phyloP scores from a whole-genome alignment of 306 rosid genomes.

The Gleditsia sinensis region DNA sequence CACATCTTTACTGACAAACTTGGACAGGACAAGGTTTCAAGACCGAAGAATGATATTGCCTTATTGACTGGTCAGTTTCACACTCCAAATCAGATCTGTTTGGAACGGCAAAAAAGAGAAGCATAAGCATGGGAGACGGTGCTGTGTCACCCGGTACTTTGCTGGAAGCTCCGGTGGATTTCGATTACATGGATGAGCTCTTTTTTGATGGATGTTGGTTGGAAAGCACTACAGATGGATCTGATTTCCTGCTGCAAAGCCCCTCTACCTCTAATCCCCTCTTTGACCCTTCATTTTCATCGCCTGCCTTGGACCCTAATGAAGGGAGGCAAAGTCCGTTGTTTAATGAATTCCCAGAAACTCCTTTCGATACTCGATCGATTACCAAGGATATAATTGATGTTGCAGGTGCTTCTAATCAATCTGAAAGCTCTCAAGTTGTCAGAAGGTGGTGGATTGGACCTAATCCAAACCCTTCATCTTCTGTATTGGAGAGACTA shows the following conservation, averaged over 20 bases:
- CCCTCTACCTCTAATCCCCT: conserved; percentile 54
- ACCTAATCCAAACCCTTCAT: conserved; percentile 52
- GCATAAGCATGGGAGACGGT: conserved; percentile 64
- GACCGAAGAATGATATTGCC: not conserved
- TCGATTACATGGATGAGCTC: conserved; percentile 82
- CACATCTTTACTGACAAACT: not conserved
- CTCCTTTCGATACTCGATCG: conserved; percentile 13
- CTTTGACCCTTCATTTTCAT: conserved; percentile 58
- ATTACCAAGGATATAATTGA: conserved; percentile 30
- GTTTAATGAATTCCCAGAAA: conserved; percentile 34
- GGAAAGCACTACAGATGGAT: conserved; percentile 68
- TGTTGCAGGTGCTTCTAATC: conserved; percentile 33
- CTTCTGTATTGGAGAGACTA: conserved; percentile 64
- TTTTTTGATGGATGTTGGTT: conserved; percentile 84
- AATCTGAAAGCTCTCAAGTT: conserved; percentile 47
- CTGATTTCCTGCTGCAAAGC: conserved; percentile 57
- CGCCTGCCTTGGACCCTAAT: conserved; percentile 55
- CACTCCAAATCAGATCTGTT: conserved; percentile 32
- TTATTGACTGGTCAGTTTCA: not conserved
- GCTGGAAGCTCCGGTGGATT: conserved; percentile 66
- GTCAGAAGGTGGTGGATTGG: conserved; percentile 65
- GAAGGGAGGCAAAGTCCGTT: conserved; percentile 34
- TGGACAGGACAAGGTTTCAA: conserved; percentile 12
- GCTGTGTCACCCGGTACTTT: conserved; percentile 58
- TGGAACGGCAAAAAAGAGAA: conserved; percentile 26